phyloP scores from a whole-genome alignment of 2,329 filamentous ascomycete genomes.

The Fusarium sambucinum region DNA sequence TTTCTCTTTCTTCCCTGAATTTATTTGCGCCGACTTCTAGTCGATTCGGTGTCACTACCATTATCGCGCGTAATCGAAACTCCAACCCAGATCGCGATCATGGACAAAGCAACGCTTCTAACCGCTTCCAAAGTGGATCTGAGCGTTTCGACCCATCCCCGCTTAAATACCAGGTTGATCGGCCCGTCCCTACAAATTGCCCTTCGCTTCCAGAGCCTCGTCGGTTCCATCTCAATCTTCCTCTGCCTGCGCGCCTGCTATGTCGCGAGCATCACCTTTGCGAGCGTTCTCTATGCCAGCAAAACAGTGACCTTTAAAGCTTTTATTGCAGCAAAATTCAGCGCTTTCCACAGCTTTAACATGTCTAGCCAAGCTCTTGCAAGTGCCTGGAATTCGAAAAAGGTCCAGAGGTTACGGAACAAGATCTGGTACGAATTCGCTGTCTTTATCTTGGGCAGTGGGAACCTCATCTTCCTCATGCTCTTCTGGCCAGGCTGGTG shows the following conservation, averaged over 20 bases:
- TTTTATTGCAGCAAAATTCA: constrained; percentile 48
- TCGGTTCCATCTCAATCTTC: constrained; percentile 50
- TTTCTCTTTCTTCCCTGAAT: constrained; percentile 2
- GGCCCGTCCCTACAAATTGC: constrained; percentile 52
- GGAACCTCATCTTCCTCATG: constrained; percentile 62
- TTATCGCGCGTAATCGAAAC: constrained; percentile 20
- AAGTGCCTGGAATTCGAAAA: constrained; percentile 56
- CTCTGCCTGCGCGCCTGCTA: constrained; percentile 51
- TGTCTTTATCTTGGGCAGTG: constrained; percentile 62
- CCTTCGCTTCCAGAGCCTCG: constrained; percentile 52
- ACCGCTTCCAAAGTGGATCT: constrained; percentile 55
- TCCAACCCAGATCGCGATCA: constrained; percentile 39
- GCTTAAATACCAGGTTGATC: constrained; percentile 51
- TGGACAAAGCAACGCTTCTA: constrained; percentile 56
- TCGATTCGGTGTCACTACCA: constrained; percentile 4
- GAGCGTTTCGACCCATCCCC: constrained; percentile 46
- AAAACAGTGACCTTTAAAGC: constrained; percentile 46
- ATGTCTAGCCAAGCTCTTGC: constrained; percentile 48
- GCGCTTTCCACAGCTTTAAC: constrained; percentile 48
- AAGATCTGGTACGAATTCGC: constrained; percentile 66
- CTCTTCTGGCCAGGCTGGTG: constrained; percentile 71
- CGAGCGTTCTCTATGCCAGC: constrained; percentile 42
- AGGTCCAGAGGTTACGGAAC: constrained; percentile 55
- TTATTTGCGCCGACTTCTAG: constrained; percentile 2
- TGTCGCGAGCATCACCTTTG: constrained; percentile 48